Percentiles rank a stretch among this genome's conserved stretches.
phyloP scores from a whole-genome alignment of 2,329 filamentous ascomycete species.

The Fusarium denticulatum region DNA sequence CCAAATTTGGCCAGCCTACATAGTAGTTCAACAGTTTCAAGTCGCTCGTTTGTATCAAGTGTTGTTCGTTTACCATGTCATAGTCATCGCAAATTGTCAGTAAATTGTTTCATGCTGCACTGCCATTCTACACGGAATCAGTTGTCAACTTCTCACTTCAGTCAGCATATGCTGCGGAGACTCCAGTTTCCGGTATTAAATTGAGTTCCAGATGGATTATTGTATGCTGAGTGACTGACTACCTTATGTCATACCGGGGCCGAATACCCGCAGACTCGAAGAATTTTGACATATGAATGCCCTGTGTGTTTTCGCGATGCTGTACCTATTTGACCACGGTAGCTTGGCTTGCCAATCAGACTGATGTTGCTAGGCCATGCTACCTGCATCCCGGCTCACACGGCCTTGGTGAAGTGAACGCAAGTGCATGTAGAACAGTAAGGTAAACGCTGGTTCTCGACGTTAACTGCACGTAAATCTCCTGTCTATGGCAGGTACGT shows the following conservation, averaged over 20 bases:
- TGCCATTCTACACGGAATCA: conserved; percentile 13
- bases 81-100: background rate
- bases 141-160: conserved; percentile 28
- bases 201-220: background rate
- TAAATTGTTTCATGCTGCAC: conserved; percentile 21
- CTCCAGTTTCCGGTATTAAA: conserved; percentile 17
- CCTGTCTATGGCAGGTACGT: conserved; percentile 6
- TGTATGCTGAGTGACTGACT: background rate
- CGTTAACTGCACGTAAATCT: conserved; percentile 16
- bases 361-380: conserved; percentile 22
- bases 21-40: background rate
- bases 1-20: background rate
- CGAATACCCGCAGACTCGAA: background rate
- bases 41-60: background rate
- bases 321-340: background rate
- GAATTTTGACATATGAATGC: background rate
- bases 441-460: conserved; percentile 32
- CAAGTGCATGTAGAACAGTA: conserved; percentile 14
- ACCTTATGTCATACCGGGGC: background rate
- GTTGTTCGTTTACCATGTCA: conserved; percentile 10
- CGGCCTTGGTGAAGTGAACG: conserved; percentile 26
- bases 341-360: conserved; percentile 13
- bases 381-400: conserved; percentile 34
- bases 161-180: conserved; percentile 11
- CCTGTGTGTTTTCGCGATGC: conserved; percentile 9